Evolutionary conservation across 148 eudicot species (phyloP).

Genomic region (Spergularia marina): DNA sequence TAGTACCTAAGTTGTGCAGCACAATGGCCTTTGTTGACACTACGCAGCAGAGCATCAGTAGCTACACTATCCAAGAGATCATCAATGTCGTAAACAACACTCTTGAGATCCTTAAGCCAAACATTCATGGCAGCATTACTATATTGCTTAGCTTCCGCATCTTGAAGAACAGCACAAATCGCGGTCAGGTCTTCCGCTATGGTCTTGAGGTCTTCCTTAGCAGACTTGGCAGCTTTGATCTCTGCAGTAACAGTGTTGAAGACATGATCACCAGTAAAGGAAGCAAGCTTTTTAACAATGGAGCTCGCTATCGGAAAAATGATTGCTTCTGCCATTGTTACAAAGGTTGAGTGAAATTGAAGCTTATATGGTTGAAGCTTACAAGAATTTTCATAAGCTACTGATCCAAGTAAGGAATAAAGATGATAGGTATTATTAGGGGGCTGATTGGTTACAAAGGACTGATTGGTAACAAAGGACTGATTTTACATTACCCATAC

Average conservation of each 20-base stretch:
- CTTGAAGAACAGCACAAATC: slow-evolving; percentile 21
- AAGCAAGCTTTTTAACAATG: slow-evolving; percentile 16
- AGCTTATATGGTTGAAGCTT: too few relatives aligned
- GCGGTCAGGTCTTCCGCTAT: slow-evolving; percentile 8
- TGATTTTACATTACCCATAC: too few relatives aligned
- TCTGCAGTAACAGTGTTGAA: background rate
- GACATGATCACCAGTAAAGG: slow-evolving; percentile 14
- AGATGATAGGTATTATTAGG: too few relatives aligned
- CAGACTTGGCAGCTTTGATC: background rate
- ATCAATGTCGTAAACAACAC: slow-evolving; percentile 27
- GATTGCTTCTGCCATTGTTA: slow-evolving; percentile 15
- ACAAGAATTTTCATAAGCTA: too few relatives aligned
- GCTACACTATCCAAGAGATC: slow-evolving; percentile 33
- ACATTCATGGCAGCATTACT: slow-evolving; percentile 11
- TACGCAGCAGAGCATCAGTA: slow-evolving; percentile 20
- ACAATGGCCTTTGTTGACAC: slow-evolving; percentile 1
- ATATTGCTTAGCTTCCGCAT: slow-evolving; percentile 29
- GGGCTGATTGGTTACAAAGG: too few relatives aligned
- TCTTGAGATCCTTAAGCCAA: slow-evolving; percentile 33
- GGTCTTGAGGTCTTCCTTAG: slow-evolving; percentile 24
- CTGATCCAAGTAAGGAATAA: too few relatives aligned
- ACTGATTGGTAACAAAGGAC: too few relatives aligned
- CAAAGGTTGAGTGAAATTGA: background rate
- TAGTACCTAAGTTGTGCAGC: slow-evolving; percentile 14
- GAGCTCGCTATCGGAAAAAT: slow-evolving; percentile 11